A percentile compares a stretch with the other conserved stretches of the same genome.
Evolutionary conservation across 768 basidiomycete species (phyloP).

Genomic region (Leccinum barrowsii): DNA sequence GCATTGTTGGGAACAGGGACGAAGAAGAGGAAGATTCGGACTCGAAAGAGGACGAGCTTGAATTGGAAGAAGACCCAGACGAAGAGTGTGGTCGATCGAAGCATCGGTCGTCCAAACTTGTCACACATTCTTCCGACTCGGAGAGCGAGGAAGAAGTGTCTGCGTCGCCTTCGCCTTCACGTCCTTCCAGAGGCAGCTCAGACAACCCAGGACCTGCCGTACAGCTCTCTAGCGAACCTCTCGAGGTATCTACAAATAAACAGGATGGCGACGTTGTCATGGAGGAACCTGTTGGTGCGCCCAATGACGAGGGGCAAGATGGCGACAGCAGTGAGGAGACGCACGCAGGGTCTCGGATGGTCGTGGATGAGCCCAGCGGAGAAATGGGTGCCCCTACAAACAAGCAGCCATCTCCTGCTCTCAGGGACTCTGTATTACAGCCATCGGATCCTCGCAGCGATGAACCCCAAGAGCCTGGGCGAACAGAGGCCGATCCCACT

Average conservation of each 20-base stretch:
- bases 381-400: slow-evolving; percentile 2
- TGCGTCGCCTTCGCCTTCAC: slow-evolving; percentile 13
- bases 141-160: slow-evolving; percentile 34
- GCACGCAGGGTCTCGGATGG: slow-evolving; percentile 19
- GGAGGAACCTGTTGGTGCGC: slow-evolving; percentile 3
- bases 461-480: neutral
- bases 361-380: slow-evolving; percentile 4
- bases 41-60: slow-evolving; percentile 40
- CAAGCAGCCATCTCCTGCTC: neutral
- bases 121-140: slow-evolving; percentile 28
- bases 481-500: slow-evolving; percentile 19
- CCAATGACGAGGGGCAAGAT: neutral
- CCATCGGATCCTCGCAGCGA: neutral
- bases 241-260: neutral
- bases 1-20: slow-evolving; percentile 26
- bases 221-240: slow-evolving; percentile 5
- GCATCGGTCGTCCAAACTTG: slow-evolving; percentile 34
- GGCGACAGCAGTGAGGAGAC: slow-evolving; percentile 17
- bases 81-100: slow-evolving; percentile 30
- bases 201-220: slow-evolving; percentile 29
- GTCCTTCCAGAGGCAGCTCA: slow-evolving; percentile 30
- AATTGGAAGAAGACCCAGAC: slow-evolving; percentile 40
- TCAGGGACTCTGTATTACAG: neutral
- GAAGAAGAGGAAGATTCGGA: slow-evolving; percentile 37
- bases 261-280: slow-evolving; percentile 6